Conservation (phyloP, 164 flowering plant genomes). For the Tetracentron sinense region DNA sequence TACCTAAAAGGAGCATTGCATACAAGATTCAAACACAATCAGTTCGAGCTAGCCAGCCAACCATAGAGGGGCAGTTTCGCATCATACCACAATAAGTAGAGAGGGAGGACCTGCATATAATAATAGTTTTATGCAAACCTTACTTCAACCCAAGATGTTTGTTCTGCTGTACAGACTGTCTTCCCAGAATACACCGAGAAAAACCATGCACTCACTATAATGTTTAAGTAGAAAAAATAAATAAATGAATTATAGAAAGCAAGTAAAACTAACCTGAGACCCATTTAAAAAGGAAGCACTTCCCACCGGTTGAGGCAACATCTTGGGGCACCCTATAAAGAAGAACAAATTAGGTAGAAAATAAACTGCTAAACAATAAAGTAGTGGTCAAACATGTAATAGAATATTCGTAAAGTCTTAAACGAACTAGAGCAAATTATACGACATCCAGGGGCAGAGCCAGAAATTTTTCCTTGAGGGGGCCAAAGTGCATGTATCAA, state of each 20-base stretch:
- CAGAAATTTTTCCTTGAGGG: too few species aligned
- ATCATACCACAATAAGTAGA: background rate
- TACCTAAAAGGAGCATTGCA: background rate
- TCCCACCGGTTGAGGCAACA: conserved; percentile 82
- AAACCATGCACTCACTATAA: background rate
- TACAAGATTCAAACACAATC: too few species aligned
- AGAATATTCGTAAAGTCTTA: background rate
- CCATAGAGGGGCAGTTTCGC: background rate
- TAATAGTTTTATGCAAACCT: background rate
- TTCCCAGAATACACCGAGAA: background rate
- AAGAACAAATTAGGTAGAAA: background rate
- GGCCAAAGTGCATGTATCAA: too few species aligned
- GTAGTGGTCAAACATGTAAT: background rate
- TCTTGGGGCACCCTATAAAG: conserved; percentile 89
- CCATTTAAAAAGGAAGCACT: conserved; percentile 75
- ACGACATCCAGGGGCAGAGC: too few species aligned
- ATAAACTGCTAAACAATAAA: background rate
- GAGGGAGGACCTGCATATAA: background rate
- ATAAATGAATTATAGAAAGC: conserved; percentile 2
- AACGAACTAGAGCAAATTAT: background rate
- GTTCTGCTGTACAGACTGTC: too few species aligned
- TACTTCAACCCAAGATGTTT: background rate
- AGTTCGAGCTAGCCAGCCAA: background rate
- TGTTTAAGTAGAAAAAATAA: background rate
- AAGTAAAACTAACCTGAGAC: conserved; percentile 54